phyloP scores from a whole-genome alignment of 345 rosid genomes.

The Sonneratia caseolaris region DNA sequence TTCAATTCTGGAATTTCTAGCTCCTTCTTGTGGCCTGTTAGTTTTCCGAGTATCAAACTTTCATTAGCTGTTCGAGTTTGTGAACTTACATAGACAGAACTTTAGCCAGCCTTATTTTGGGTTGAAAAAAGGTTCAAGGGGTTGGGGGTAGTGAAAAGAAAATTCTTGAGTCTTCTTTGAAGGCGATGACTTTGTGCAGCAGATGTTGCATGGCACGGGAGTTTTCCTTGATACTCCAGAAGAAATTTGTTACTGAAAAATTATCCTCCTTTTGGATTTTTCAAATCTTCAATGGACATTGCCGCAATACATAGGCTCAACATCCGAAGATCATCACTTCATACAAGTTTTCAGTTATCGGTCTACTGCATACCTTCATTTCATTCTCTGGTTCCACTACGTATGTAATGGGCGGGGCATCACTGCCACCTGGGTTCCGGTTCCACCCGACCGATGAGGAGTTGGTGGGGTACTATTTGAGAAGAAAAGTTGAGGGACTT shows the following conservation, averaged over 20 bases:
- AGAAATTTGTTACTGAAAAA: slow-evolving; percentile 37
- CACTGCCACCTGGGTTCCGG: slow-evolving; percentile 82
- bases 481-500: slow-evolving; percentile 55
- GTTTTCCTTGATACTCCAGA: slow-evolving; percentile 42
- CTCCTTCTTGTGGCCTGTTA: not conserved
- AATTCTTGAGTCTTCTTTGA: slow-evolving; percentile 10
- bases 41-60: not conserved
- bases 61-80: not conserved
- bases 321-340: not conserved
- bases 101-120: not conserved
- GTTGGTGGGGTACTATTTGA: slow-evolving; percentile 67
- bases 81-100: not conserved
- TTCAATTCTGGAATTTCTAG: slow-evolving; percentile 12
- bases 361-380: too few relatives aligned
- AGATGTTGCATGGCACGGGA: slow-evolving; percentile 42
- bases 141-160: slow-evolving; percentile 22
- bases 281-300: slow-evolving; percentile 47
- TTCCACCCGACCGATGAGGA: slow-evolving; percentile 94
- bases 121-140: slow-evolving; percentile 17
- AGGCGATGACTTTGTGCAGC: slow-evolving; percentile 49
- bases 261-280: slow-evolving; percentile 67
- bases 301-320: slow-evolving; percentile 31
- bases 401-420: slow-evolving; percentile 42
- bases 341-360: slow-evolving; percentile 2
- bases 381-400: not conserved